These are phyloP conservation scores for Arachnopeziza araneosa DNA, from an alignment of 2,329 filamentous ascomycete genomes.

Conservation along the genomic window DNA sequence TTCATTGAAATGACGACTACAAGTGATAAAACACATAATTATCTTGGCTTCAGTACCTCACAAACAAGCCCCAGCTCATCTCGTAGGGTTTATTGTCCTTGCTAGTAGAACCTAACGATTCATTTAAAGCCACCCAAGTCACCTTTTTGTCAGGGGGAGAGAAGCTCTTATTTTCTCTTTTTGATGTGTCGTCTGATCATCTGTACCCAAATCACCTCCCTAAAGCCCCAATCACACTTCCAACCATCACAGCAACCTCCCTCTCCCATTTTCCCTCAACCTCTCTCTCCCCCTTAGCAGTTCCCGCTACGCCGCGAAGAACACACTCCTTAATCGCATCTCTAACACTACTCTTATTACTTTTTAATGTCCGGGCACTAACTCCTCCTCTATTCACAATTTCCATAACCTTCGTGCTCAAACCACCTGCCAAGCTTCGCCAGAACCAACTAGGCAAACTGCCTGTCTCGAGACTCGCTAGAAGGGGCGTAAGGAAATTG, in stretches of 20 bases:
- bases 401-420: slow-evolving; percentile 75
- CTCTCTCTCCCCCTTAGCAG: slow-evolving; percentile 52
- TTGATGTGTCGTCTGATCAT: neutral
- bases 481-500: slow-evolving; percentile 64
- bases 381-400: slow-evolving; percentile 79
- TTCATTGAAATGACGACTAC: too few species aligned
- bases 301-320: slow-evolving; percentile 55
- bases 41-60: too few species aligned
- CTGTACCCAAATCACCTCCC: slow-evolving; percentile 20
- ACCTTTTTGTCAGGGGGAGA: too few species aligned
- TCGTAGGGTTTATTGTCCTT: too few species aligned
- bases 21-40: too few species aligned
- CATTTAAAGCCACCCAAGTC: too few species aligned
- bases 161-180: too few species aligned
- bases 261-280: slow-evolving; percentile 67
- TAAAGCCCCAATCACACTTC: slow-evolving; percentile 56
- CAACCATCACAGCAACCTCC: slow-evolving; percentile 92
- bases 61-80: too few species aligned
- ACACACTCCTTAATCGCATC: slow-evolving; percentile 82
- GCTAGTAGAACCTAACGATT: too few species aligned
- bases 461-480: slow-evolving; percentile 77
- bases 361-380: slow-evolving; percentile 71
- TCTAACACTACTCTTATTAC: slow-evolving; percentile 67
- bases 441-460: slow-evolving; percentile 90
- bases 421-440: slow-evolving; percentile 74